Conservation (phyloP, 805 yeast species). For the Saturnispora ahearnii region DNA sequence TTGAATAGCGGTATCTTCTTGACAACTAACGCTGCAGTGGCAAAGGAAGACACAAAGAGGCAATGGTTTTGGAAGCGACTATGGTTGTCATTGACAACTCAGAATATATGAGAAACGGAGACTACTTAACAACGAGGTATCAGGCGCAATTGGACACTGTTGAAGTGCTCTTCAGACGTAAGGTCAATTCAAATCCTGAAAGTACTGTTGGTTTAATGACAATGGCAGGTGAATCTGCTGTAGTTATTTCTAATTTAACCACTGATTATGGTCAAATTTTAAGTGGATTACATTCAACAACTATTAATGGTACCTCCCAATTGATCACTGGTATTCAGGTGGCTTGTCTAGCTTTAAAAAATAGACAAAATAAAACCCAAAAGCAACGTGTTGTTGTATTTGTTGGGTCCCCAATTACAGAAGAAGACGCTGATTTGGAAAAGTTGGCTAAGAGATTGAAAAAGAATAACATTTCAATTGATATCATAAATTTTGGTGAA, state of each 20-base stretch:
- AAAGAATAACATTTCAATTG: conserved; percentile 86
- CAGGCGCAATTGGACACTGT: conserved; percentile 91
- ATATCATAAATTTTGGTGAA: conserved; percentile 88
- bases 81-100: conserved; percentile 94
- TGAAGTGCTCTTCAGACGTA: conserved; percentile 75
- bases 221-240: conserved; percentile 78
- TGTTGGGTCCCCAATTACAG: conserved; percentile 78
- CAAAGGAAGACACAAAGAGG: not conserved
- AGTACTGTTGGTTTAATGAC: conserved; percentile 87
- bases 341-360: conserved; percentile 88
- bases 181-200: conserved; percentile 86
- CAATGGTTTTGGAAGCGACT: conserved; percentile 92
- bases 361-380: conserved; percentile 90
- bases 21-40: not conserved
- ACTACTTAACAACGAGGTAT: conserved; percentile 77
- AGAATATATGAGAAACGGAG: conserved; percentile 94
- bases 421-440: conserved; percentile 61
- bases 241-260: conserved; percentile 83
- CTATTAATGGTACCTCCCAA: conserved; percentile 58
- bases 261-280: conserved; percentile 79
- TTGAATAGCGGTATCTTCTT: not conserved
- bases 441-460: conserved; percentile 86
- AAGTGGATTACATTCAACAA: conserved; percentile 73
- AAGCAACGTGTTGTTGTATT: conserved; percentile 84
- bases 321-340: conserved; percentile 83